phyloP scores from a whole-genome alignment of 2,329 filamentous ascomycete species.

The Venturia asperata region DNA sequence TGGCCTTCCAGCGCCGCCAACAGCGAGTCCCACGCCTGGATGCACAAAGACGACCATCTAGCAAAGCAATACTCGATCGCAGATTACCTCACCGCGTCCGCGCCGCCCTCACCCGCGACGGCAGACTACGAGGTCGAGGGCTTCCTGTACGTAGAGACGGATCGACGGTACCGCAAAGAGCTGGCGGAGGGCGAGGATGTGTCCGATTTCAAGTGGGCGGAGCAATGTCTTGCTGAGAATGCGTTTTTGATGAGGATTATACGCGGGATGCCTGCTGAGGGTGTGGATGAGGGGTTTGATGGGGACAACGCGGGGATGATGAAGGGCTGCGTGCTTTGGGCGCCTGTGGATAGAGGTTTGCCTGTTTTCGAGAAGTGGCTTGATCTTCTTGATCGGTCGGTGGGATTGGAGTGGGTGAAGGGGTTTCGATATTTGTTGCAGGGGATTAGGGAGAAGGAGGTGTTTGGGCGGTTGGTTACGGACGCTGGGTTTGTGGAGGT shows the following conservation, averaged over 20 bases:
- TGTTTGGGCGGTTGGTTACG: constrained; percentile 31
- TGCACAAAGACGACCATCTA: constrained; percentile 52
- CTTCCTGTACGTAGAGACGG: constrained; percentile 78
- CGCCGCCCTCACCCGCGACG: constrained; percentile 23
- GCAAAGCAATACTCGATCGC: constrained; percentile 56
- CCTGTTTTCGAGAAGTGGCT: constrained; percentile 51
- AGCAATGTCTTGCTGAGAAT: constrained; percentile 64
- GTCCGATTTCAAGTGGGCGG: constrained; percentile 49
- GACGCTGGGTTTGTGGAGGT: constrained; percentile 56
- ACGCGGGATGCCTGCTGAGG: constrained; percentile 49
- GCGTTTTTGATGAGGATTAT: constrained; percentile 60
- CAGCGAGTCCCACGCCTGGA: constrained; percentile 62
- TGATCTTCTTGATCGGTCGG: constrained; percentile 51
- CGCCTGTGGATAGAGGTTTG: constrained; percentile 64
- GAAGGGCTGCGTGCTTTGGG: constrained; percentile 73
- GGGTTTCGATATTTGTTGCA: constrained; percentile 82
- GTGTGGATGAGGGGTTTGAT: constrained; percentile 54
- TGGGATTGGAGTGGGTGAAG: constrained; percentile 59
- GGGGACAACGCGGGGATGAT: constrained; percentile 49
- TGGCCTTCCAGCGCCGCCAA: constrained; percentile 60
- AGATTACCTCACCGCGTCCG: constrained; percentile 46
- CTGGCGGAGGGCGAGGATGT: constrained; percentile 23
- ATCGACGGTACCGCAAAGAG: constrained; percentile 45
- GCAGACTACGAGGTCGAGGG: constrained; percentile 40
- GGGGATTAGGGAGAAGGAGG: constrained; percentile 31